These are phyloP conservation scores for Nigrospora sphaerica DNA, from an alignment of 2,329 filamentous ascomycete genomes.

Conservation along the genomic window DNA sequence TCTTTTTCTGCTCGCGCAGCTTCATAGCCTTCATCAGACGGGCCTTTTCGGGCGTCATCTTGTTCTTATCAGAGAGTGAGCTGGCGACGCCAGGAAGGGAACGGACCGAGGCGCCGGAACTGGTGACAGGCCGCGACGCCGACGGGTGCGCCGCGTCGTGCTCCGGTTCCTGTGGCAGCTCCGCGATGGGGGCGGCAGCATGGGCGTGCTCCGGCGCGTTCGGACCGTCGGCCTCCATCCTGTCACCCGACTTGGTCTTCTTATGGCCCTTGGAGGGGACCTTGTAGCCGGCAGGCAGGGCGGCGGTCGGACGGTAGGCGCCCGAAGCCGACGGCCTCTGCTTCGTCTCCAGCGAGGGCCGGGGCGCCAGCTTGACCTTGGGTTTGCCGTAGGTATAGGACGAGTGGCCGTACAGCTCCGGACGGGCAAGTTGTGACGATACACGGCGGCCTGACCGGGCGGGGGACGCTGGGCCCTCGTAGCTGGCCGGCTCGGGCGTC, in stretches of 20 bases:
- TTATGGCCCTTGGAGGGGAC: constrained; percentile 53
- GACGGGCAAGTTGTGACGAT: constrained; percentile 45
- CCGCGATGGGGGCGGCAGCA: constrained; percentile 26
- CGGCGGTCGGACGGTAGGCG: constrained; percentile 65
- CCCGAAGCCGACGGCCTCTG: constrained; percentile 55
- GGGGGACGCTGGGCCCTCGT: constrained; percentile 38
- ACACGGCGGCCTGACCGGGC: constrained; percentile 36
- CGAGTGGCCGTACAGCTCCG: constrained; percentile 42
- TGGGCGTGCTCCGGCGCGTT: constrained; percentile 21
- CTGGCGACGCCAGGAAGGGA: constrained; percentile 33
- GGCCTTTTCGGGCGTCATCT: constrained; percentile 81
- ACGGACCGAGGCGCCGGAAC: constrained; percentile 37
- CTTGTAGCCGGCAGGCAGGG: constrained; percentile 75
- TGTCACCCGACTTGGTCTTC: constrained; percentile 35
- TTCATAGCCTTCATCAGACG: constrained; percentile 92
- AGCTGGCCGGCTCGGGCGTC: constrained; percentile 42
- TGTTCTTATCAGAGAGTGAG: constrained; percentile 28
- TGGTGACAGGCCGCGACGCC: constrained; percentile 33
- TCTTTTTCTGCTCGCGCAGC: constrained; percentile 67
- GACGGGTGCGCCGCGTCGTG: constrained; percentile 19
- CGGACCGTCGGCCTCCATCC: constrained; percentile 15
- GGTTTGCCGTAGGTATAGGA: constrained; percentile 54
- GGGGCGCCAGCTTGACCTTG: constrained; percentile 83
- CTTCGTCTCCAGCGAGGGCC: constrained; percentile 64
- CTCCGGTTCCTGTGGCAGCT: constrained; percentile 16